Evolutionary conservation across 106 monocot species (phyloP).

Genomic region (Acorus calamus): DNA sequence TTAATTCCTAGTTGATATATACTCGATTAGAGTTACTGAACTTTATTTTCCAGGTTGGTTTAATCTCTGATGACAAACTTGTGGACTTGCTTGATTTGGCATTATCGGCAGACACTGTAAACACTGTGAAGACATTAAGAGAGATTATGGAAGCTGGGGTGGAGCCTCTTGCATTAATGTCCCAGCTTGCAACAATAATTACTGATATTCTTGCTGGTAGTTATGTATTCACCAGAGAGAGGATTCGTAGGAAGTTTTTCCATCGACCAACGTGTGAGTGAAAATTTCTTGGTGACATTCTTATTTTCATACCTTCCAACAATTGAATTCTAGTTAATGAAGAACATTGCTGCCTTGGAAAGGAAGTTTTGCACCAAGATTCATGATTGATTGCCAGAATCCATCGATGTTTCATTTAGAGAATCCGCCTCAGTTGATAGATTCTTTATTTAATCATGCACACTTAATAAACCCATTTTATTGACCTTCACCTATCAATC

Average conservation of each 20-base stretch:
- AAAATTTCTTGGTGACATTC: constrained; percentile 1
- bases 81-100: constrained; percentile 91
- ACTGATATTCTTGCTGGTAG: constrained; percentile 98
- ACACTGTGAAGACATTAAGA: constrained; percentile 80
- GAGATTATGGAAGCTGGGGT: constrained; percentile 82
- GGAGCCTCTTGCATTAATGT: constrained; percentile 83
- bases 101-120: constrained; percentile 85
- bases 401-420: too few species aligned
- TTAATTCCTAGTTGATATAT: too few species aligned
- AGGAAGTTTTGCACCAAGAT: too few species aligned
- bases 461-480: too few species aligned
- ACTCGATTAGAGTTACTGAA: too few species aligned
- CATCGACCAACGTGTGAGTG: constrained; percentile 49
- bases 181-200: constrained; percentile 88
- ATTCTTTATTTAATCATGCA: too few species aligned
- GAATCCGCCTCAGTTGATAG: too few species aligned
- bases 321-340: too few species aligned
- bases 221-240: constrained; percentile 57
- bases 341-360: too few species aligned
- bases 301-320: too few species aligned
- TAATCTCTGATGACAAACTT: constrained; percentile 83
- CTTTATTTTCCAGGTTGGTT: constrained; percentile 52
- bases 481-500: too few species aligned
- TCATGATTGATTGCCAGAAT: too few species aligned
- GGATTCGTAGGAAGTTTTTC: constrained; percentile 56